A percentile compares a stretch with the other conserved stretches of the same genome.
These are phyloP conservation scores for Graphilbum sp. DNA, from an alignment of 2,329 filamentous ascomycete species.

Conservation along the genomic window DNA sequence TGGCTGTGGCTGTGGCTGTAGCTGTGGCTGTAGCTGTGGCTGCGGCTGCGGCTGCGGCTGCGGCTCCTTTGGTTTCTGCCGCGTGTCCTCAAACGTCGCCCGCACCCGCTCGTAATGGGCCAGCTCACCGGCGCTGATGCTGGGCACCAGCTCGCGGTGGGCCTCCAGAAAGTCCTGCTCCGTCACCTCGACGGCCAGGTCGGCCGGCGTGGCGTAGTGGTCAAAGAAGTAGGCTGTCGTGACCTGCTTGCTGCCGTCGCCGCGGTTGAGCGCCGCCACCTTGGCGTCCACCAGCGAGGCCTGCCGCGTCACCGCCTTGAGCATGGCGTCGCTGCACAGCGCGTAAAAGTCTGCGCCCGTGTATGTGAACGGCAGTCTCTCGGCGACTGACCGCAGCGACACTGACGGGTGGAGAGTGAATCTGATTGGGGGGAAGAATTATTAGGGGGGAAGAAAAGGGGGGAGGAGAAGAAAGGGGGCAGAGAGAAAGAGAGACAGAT, in stretches of 20 bases:
- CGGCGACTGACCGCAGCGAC: constrained; percentile 58
- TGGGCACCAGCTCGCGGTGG: constrained; percentile 74
- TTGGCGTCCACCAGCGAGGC: constrained; percentile 71
- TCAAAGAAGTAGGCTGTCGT: constrained; percentile 94
- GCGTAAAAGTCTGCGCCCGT: constrained; percentile 97
- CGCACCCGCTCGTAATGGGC: constrained; percentile 80
- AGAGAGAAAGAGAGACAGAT: neutral
- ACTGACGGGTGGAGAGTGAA: constrained; percentile 72
- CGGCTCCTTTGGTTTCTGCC: constrained; percentile 14
- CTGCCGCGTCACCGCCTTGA: constrained; percentile 91
- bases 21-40: too few relatives aligned
- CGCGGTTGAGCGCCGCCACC: constrained; percentile 50
- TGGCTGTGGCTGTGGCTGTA: too few relatives aligned
- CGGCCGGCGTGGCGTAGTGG: constrained; percentile 66
- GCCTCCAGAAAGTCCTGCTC: constrained; percentile 79
- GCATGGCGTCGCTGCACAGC: constrained; percentile 93
- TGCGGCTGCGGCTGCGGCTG: too few relatives aligned
- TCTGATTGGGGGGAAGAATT: constrained; percentile 26
- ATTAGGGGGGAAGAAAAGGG: constrained; percentile 10
- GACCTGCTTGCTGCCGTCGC: constrained; percentile 29
- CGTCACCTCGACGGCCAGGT: constrained; percentile 73
- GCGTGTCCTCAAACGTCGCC: constrained; percentile 58
- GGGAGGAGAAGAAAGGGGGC: constrained; percentile 10
- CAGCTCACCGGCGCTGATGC: constrained; percentile 82
- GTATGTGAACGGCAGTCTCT: constrained; percentile 79